phyloP scores from a whole-genome alignment of 306 rosid species.

The Lathyrus sativus region DNA sequence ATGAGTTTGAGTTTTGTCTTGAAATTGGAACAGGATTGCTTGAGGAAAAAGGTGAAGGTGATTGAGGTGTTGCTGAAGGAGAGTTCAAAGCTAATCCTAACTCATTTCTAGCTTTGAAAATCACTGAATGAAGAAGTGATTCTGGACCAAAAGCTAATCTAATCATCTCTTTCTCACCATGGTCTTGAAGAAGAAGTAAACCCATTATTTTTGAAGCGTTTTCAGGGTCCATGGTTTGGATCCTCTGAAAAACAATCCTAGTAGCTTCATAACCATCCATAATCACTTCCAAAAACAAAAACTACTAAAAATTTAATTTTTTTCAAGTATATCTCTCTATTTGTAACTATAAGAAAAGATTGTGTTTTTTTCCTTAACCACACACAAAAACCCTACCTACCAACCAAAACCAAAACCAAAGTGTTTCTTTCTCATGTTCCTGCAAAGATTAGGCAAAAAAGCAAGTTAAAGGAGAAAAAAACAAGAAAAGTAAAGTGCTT shows the following conservation, averaged over 20 bases:
- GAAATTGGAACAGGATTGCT: constrained; percentile 36
- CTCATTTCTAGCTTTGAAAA: constrained; percentile 77
- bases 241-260: constrained; percentile 79
- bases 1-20: constrained; percentile 56
- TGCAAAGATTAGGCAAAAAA: constrained; percentile 61
- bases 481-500: constrained; percentile 49
- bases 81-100: constrained; percentile 67
- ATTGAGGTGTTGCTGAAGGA: constrained; percentile 63
- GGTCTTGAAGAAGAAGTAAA: constrained; percentile 86
- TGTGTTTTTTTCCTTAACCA: constrained; percentile 75
- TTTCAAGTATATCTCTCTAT: constrained; percentile 2
- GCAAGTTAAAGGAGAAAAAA: constrained; percentile 43
- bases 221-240: constrained; percentile 92
- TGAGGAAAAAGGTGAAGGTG: constrained; percentile 65
- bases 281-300: constrained; percentile 36
- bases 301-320: constrained; percentile 34
- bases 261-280: constrained; percentile 99
- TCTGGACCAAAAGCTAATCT: constrained; percentile 93
- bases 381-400: constrained; percentile 68
- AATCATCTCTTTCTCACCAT: constrained; percentile 96
- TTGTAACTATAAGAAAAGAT: constrained; percentile 53
- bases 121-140: constrained; percentile 76
- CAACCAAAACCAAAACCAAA: constrained; percentile 54
- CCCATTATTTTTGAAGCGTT: constrained; percentile 99
- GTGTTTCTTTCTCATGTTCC: constrained; percentile 64